These are phyloP conservation scores for Thymus quinquecostatus DNA, from an alignment of 257 asterid species.

Conservation along the genomic window DNA sequence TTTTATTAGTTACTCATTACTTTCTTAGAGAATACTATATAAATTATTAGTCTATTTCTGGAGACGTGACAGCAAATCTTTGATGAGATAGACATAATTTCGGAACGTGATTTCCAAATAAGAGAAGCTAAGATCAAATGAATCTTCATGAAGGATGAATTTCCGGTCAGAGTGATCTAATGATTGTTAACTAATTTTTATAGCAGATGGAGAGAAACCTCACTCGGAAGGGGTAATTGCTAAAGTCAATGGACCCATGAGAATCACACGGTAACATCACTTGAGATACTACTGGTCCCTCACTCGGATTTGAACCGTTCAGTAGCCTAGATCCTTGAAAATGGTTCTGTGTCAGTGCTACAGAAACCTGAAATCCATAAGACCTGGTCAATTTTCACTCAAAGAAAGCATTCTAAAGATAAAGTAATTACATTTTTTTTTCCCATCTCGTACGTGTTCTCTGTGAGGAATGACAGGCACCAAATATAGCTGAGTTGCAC, in stretches of 20 bases:
- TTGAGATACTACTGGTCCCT: constrained; percentile 76
- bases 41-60: no score
- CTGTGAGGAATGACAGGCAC: constrained; percentile 74
- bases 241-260: constrained; percentile 88
- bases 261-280: constrained; percentile 89
- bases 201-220: constrained; percentile 38
- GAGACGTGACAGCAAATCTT: background rate
- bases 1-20: background rate
- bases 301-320: constrained; percentile 54
- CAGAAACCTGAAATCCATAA: constrained; percentile 54
- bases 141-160: constrained; percentile 20
- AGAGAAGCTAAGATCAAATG: background rate
- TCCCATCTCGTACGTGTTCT: constrained; percentile 63
- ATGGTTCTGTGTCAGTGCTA: constrained; percentile 77
- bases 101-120: constrained; percentile 16
- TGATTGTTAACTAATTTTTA: constrained; percentile 24
- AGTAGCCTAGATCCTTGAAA: constrained; percentile 65
- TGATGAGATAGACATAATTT: constrained; percentile 13
- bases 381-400: constrained; percentile 8
- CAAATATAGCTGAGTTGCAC: constrained; percentile 78
- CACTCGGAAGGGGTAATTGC: constrained; percentile 86
- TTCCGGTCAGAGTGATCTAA: background rate
- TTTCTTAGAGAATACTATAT: background rate
- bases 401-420: constrained; percentile 22
- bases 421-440: constrained; percentile 7